Conservation (phyloP, 768 basidiomycete genomes). For the Artomyces pyxidatus region DNA sequence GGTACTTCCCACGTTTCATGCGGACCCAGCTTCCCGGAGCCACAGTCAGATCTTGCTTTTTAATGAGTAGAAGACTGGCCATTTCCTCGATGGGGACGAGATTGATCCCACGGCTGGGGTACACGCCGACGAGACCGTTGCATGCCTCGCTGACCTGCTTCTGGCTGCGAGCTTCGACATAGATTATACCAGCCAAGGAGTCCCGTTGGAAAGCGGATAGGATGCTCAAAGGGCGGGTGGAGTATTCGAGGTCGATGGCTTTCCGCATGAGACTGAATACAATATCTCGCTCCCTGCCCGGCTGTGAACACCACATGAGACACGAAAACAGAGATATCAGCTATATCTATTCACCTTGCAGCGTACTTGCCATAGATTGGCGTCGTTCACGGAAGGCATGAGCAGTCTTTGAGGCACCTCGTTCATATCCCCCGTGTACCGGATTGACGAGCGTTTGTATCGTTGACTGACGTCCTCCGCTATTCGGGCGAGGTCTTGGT, state of each 20-base stretch:
- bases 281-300: conserved; percentile 87
- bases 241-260: conserved; percentile 76
- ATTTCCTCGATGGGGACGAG: conserved; percentile 97
- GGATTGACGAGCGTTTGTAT: conserved; percentile 60
- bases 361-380: conserved; percentile 91
- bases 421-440: conserved; percentile 88
- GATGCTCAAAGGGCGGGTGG: conserved; percentile 72
- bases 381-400: conserved; percentile 96
- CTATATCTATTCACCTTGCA: conserved; percentile 58
- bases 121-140: conserved; percentile 89
- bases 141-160: conserved; percentile 81
- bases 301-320: conserved; percentile 34
- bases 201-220: conserved; percentile 94
- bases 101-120: conserved; percentile 69
- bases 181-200: conserved; percentile 91
- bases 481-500: conserved; percentile 76
- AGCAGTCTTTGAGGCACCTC: conserved; percentile 87
- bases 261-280: conserved; percentile 94
- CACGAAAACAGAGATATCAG: not conserved
- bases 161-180: conserved; percentile 87
- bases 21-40: conserved; percentile 91
- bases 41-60: conserved; percentile 84
- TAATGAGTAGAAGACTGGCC: conserved; percentile 92
- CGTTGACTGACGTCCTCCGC: conserved; percentile 76
- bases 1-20: conserved; percentile 87